phyloP scores from a whole-genome alignment of 192 early-diverging fungal species.

The Backusella sp. region DNA sequence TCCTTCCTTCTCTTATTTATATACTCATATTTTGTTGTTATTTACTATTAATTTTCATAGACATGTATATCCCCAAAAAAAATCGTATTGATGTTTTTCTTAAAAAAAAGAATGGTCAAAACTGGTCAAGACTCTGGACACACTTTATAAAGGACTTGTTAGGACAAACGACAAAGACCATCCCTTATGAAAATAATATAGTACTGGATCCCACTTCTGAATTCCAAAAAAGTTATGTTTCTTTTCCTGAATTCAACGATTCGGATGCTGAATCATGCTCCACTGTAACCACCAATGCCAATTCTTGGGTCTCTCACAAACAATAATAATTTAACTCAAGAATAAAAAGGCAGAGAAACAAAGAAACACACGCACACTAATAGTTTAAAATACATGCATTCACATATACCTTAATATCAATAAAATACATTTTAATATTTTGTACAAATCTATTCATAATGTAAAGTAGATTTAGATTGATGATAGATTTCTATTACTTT shows the following conservation, averaged over 20 bases:
- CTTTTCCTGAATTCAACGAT: conserved; percentile 18
- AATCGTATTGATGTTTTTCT: not conserved
- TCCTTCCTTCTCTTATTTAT: not conserved
- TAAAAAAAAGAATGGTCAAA: conserved; percentile 2
- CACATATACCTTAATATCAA: not conserved
- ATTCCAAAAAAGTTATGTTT: conserved; percentile 20
- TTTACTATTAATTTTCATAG: not conserved
- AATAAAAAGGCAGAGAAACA: not conserved
- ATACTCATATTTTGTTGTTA: not conserved
- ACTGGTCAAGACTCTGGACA: not conserved
- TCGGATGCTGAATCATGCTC: not conserved
- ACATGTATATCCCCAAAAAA: not conserved
- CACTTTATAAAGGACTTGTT: not conserved
- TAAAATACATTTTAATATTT: not conserved
- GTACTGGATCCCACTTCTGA: conserved; percentile 9
- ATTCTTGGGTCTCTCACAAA: conserved; percentile 8
- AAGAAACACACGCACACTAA: not conserved
- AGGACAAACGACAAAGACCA: not conserved
- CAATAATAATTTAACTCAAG: not conserved
- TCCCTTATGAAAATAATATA: not conserved
- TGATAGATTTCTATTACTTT: not conserved
- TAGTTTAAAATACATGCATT: not conserved
- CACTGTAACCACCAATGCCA: not conserved
- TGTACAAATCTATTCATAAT: not conserved
- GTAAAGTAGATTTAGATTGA: not conserved